Evolutionary conservation across 2,329 filamentous ascomycete species (phyloP), one percentile per base, ranked within the genome.

Genomic region (Tolypocladium inflatum): DNA sequence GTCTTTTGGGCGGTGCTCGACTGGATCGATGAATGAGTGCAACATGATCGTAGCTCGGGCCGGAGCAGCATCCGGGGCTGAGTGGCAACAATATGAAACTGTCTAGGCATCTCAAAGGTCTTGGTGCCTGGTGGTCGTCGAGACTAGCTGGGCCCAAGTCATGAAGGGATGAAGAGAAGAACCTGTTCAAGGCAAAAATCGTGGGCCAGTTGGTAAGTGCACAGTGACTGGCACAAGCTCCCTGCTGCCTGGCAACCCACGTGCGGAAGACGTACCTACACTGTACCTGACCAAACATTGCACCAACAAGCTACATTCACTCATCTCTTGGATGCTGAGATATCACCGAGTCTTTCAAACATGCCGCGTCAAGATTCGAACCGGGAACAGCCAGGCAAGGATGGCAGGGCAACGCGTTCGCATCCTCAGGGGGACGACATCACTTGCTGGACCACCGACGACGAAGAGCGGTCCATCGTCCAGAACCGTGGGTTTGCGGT

Each of bases 391-490:
- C 19, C 30, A n/a, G 48, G 48, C 17, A 17, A 30, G 23, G 6
- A 17, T 48, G 23, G 23, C 43, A 9, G 15, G 26, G 17, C 45
- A 50, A 1, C 17, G 17, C 8, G 17, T 30, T n/a, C 45, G 26
- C 17, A 10, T 6, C 26, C 26, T 33, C 45, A 8, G 6, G 17
- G 17, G 45, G 48, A 52, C 11, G 38, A 55, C 15, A 26, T 56
- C 26, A 51, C 15, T 21, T 43, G 33, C 43, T 70, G 68, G 68
- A 63, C 59, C 2, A 38, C 53, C 1, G 62, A 63, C 5, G 68
- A 70, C 41, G 53, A 59, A 5, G 53, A 58, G 19, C 38, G 58
- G 11, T 50, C 66, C 2, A 54, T 35, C 7, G 19, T 61, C 15
- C 54, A 61, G 19, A 60, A 63, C 8, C 58, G 56, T 8, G 50